Conservation (phyloP, 176 grass and related monocot species). For the Paspalum notatum region DNA sequence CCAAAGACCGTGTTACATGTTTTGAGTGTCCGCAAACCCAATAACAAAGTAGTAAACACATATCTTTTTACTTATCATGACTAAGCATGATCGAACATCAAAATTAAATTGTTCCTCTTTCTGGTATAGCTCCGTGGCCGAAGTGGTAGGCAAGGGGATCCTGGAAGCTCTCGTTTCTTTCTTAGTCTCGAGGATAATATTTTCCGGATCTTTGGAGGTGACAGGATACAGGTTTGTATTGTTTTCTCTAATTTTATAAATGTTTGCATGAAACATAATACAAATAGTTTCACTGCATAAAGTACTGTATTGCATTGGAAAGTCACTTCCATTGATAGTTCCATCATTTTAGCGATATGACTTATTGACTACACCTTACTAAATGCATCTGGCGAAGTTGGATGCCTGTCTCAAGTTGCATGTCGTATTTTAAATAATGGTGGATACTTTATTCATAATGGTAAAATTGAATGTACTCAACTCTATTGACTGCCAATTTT, state of each 20-base stretch:
- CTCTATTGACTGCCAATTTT: background rate
- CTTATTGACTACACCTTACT: background rate
- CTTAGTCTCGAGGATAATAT: constrained; percentile 99
- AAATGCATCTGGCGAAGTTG: constrained; percentile 26
- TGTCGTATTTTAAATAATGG: constrained; percentile 25
- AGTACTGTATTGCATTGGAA: constrained; percentile 30
- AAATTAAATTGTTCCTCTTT: constrained; percentile 43
- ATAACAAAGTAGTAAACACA: background rate
- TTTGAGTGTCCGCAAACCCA: background rate
- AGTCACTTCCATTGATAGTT: background rate
- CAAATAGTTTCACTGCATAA: background rate
- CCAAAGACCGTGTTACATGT: background rate
- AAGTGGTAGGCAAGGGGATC: constrained; percentile 98
- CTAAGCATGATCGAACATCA: constrained; percentile 15
- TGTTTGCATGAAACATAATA: constrained; percentile 31
- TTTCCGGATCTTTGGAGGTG: constrained; percentile 94
- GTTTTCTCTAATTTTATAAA: constrained; percentile 33
- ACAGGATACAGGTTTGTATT: constrained; percentile 87
- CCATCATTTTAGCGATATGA: background rate
- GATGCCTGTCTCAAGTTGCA: constrained; percentile 28
- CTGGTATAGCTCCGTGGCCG: constrained; percentile 83
- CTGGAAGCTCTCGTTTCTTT: constrained; percentile 95
- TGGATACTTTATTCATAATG: constrained; percentile 25
- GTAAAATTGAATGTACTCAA: constrained; percentile 12
- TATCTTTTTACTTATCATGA: constrained; percentile 1